Evolutionary conservation across 2,329 filamentous ascomycete genomes (phyloP).

Genomic region (Cordyceps sp.): DNA sequence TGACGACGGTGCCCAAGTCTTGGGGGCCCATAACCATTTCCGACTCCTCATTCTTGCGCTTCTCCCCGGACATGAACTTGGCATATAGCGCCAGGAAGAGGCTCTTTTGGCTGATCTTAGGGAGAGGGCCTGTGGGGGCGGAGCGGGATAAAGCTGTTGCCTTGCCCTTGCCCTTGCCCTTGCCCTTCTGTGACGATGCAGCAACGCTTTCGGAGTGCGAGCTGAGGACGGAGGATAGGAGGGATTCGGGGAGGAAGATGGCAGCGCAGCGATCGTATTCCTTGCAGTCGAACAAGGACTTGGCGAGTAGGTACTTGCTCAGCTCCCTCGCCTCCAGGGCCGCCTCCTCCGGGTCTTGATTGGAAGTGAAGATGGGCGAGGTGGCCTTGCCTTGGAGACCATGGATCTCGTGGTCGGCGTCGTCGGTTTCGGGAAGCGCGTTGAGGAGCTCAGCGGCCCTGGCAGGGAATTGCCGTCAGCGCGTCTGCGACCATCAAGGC

Average conservation of each 20-base stretch:
- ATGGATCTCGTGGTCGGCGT: constrained; percentile 30
- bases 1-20: constrained; percentile 68
- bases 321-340: constrained; percentile 63
- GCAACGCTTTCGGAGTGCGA: constrained; percentile 22
- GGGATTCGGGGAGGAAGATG: constrained; percentile 69
- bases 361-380: constrained; percentile 32
- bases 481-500: not conserved
- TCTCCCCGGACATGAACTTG: constrained; percentile 85
- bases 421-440: constrained; percentile 50
- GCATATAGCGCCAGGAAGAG: constrained; percentile 86
- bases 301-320: constrained; percentile 74
- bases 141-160: constrained; percentile 7
- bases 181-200: constrained; percentile 32
- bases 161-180: constrained; percentile 36
- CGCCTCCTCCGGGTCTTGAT: constrained; percentile 55
- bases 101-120: constrained; percentile 69
- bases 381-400: constrained; percentile 19
- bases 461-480: constrained; percentile 3
- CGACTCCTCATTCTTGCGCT: constrained; percentile 87
- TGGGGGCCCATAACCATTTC: constrained; percentile 95
- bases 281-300: constrained; percentile 86
- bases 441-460: constrained; percentile 92
- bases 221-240: constrained; percentile 48
- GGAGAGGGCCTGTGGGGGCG: constrained; percentile 18
- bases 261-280: constrained; percentile 90